Base-by-base conservation (phyloP, 768 basidiomycete genomes). In the Hirschioporus abietinus region DNA sequence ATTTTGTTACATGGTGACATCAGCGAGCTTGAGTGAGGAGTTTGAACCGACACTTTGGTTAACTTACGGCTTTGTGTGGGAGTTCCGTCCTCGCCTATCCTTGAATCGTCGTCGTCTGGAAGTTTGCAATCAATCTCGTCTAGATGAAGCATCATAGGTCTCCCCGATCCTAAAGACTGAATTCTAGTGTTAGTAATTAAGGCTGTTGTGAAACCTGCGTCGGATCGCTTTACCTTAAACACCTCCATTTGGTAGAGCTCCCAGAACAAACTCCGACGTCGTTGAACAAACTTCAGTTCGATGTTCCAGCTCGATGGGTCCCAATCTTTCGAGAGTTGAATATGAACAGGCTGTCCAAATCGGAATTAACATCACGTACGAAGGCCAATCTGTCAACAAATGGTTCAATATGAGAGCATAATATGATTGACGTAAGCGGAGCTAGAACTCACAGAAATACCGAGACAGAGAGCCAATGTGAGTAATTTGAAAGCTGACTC, bases 251-350 rank as follows among this genome's bases (percentile, higher is more conserved):
- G 81, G 67, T 85, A 82, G 7, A 89, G 71, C 70, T 92, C 89
- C 88, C 89, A 92, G 70, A 91, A 91, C 7, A 92, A 74, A 9
- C 78, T 75, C 61, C 90, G 82, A 64, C 90, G 80, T 60, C 87
- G 80, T 71, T 90, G 82, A 15, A 89, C 84, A 20, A 79, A 83
- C 74, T 86, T 86, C 0, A 83, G 74, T 65, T 84, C 81, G 78
- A 91, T 81, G 70, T 86, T 83, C 78, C 89, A 92, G 63, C 84
- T 79, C n/a, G 86, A 83, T 67, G 88, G 85, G 70, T 91, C 90
- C 26, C 90, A 87, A 77, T 92, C 90, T 92, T 60, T 65, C 64
- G 63, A 15, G 42, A 52, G 42, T 20, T 79, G 74, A 10, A 80
- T 78, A n/a, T 84, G 83, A 73, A 85, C n/a, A n/a, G n/a, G n/a